Evolutionary conservation across 257 asterid genomes (phyloP).

Genomic region (Plectranthus barbatus): DNA sequence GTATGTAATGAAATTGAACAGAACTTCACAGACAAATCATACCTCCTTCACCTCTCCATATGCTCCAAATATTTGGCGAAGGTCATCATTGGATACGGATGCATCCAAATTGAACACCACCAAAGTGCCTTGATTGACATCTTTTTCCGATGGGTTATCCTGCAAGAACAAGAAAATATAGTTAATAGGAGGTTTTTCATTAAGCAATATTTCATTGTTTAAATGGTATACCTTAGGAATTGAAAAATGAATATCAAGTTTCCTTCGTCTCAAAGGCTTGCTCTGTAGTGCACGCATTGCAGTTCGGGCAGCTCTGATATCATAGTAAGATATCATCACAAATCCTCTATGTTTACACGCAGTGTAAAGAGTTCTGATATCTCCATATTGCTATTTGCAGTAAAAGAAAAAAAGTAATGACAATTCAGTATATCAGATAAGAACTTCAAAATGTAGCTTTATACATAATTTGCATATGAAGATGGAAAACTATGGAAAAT

Average conservation of each 20-base stretch:
- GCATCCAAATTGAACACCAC: constrained; percentile 95
- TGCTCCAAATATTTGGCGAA: constrained; percentile 85
- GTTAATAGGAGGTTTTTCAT: background rate
- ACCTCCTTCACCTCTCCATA: constrained; percentile 99
- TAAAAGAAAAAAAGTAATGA: background rate
- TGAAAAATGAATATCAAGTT: constrained; percentile 79
- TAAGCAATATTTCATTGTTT: background rate
- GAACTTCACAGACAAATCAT: background rate
- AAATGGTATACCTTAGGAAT: constrained; percentile 52
- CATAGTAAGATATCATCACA: constrained; percentile 98
- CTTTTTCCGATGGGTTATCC: constrained; percentile 98
- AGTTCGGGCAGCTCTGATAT: constrained; percentile 89
- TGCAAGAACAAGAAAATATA: constrained; percentile 11
- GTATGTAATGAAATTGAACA: too few relatives aligned
- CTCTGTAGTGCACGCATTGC: constrained; percentile 81
- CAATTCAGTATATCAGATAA: constrained; percentile 4
- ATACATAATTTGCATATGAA: background rate
- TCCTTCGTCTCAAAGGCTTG: constrained; percentile 65
- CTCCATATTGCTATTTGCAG: constrained; percentile 76
- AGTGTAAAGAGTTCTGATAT: constrained; percentile 86
- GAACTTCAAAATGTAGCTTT: background rate
- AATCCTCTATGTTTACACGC: constrained; percentile 97
- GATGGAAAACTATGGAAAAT: background rate
- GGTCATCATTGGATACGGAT: constrained; percentile 83
- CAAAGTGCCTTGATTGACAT: constrained; percentile 89